Evolutionary conservation across 441 rosid genomes (phyloP), one percentile per base, ranked within the genome.

Genomic region (Viola pubescens): DNA sequence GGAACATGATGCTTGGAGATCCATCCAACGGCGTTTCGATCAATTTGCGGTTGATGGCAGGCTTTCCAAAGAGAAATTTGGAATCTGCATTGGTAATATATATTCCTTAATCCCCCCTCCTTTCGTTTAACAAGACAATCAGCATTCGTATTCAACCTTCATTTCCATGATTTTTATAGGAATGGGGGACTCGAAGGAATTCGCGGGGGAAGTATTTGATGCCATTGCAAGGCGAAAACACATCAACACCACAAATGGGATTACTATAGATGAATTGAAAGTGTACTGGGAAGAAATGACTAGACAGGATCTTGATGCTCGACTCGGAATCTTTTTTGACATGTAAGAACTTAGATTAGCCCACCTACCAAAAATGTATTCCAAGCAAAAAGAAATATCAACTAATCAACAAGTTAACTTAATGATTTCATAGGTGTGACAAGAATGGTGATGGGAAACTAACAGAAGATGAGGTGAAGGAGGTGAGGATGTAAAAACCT

Each of bases 311-410:
- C 83, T 87, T 5, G 96, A 92, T 74, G 64, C 87, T 12, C 76
- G 98, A 52, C 89, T 89, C 51, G 96, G 90, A 47, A 87, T 89
- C 47, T 92, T 92, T 77, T 92, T 92, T 58, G 97, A 89, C 75
- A 89, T 92, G 98, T 87, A 79, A 76, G 58, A 12, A 57, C 54
- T 37, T 48, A 16, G 41, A 4, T 19, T 44, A 26, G 34, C 3
- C 40, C 44, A 37, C 40, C 6, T 55, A 12, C 40, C 6, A 11
- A 55, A 13, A 57, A 41, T 16, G 11, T 46, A 8, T 46, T 43
- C 7, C 46, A 43, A 43, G 46, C 46, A 6, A 6, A 43, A 3
- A 43, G n/a, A 46, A 13, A 37, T 37, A 4, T 38, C 9, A 37
- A 38, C 8, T 12, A 42, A 5, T 5, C 7, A 10, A 38, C 10